Evolutionary conservation across 2,329 filamentous ascomycete species (phyloP).

Genomic region (Beauveria sp.): DNA sequence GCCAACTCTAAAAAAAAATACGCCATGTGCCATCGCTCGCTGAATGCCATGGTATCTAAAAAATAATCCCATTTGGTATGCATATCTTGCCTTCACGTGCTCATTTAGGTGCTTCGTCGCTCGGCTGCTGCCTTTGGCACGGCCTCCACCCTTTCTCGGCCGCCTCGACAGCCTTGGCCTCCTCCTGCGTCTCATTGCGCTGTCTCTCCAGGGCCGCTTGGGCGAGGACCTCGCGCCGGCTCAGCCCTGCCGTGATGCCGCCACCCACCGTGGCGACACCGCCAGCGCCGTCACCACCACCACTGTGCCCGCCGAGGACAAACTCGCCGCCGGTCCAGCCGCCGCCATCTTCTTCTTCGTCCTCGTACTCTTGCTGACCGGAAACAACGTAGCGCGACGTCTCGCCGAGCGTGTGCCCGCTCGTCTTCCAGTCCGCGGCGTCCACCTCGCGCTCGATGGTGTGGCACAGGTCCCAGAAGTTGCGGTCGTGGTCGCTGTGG

Average conservation of each 20-base stretch:
- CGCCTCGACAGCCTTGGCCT: slow-evolving; percentile 24
- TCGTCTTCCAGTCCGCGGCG: slow-evolving; percentile 66
- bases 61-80: not conserved
- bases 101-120: slow-evolving; percentile 3
- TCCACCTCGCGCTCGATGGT: slow-evolving; percentile 85
- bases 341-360: slow-evolving; percentile 51
- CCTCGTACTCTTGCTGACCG: slow-evolving; percentile 35
- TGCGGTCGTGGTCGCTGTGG: slow-evolving; percentile 69
- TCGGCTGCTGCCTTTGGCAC: slow-evolving; percentile 19
- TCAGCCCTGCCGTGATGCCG: slow-evolving; percentile 42
- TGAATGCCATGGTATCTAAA: not conserved
- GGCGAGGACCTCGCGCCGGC: slow-evolving; percentile 66
- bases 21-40: not conserved
- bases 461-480: slow-evolving; percentile 85
- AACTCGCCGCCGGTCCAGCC: slow-evolving; percentile 76
- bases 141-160: slow-evolving; percentile 23
- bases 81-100: not conserved
- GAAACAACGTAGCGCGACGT: slow-evolving; percentile 51
- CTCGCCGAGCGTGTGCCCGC: slow-evolving; percentile 60
- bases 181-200: slow-evolving; percentile 24
- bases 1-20: not conserved
- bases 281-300: slow-evolving; percentile 49
- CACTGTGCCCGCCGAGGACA: slow-evolving; percentile 55
- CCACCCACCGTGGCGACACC: slow-evolving; percentile 38
- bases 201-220: slow-evolving; percentile 33